Conservation (phyloP, 495 filamentous ascomycete genomes). For the Mytilinidion resinicola region DNA sequence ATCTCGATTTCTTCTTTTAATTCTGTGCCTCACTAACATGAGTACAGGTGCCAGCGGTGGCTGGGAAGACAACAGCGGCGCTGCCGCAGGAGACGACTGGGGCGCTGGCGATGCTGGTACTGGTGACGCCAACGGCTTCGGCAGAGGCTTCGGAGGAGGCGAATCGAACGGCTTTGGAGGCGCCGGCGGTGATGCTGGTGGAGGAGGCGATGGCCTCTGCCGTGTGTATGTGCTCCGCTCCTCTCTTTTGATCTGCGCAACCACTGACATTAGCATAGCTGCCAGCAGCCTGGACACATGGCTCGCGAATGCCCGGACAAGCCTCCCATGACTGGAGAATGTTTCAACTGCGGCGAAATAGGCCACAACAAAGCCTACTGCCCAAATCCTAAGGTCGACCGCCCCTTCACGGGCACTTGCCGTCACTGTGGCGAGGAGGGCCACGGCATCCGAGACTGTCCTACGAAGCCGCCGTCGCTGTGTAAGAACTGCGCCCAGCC, state of each 20-base stretch:
- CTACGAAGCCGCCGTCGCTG: slow-evolving; percentile 51
- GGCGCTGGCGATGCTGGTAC: slow-evolving; percentile 6
- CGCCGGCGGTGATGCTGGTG: slow-evolving; percentile 15
- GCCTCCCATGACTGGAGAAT: slow-evolving; percentile 43
- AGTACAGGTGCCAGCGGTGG: background rate
- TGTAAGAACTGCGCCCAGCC: slow-evolving; percentile 70
- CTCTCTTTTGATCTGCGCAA: background rate
- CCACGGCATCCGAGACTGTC: slow-evolving; percentile 66
- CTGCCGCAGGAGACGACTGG: slow-evolving; percentile 16
- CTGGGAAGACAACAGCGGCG: slow-evolving; percentile 5
- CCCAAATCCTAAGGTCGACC: slow-evolving; percentile 52
- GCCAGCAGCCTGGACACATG: slow-evolving; percentile 48
- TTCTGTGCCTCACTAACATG: too few relatives aligned
- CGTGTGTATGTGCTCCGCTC: slow-evolving; percentile 28
- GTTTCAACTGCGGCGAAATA: slow-evolving; percentile 73
- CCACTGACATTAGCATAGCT: slow-evolving; percentile 40
- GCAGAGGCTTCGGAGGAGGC: background rate
- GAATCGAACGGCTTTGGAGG: slow-evolving; percentile 4
- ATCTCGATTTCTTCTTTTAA: too few relatives aligned
- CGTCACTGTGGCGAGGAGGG: slow-evolving; percentile 64
- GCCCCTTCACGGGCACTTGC: slow-evolving; percentile 62
- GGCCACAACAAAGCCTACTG: slow-evolving; percentile 66
- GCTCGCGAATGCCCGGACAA: slow-evolving; percentile 52
- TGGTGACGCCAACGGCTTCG: slow-evolving; percentile 10
- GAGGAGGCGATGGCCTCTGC: slow-evolving; percentile 8